A percentile compares a stretch with the other conserved stretches of the same genome.
Evolutionary conservation across 495 filamentous ascomycete species (phyloP).

Genomic region (Trichoderma gamsii): DNA sequence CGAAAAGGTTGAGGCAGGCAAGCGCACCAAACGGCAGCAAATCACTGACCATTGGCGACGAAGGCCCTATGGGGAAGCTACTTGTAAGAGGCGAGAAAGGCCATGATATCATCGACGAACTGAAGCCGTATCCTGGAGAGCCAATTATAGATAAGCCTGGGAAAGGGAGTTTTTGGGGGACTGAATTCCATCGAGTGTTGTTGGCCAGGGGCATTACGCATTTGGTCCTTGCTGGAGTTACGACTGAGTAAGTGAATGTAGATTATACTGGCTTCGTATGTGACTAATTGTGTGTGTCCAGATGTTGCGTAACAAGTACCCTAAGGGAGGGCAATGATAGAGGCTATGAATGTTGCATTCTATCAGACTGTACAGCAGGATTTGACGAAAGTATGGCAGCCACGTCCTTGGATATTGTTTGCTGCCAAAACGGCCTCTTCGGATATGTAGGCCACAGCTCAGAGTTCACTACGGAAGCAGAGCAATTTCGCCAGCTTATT

Average conservation of each 20-base stretch:
- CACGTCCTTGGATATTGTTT: constrained; percentile 32
- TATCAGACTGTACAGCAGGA: constrained; percentile 36
- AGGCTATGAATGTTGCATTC: constrained; percentile 60
- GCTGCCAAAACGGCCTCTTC: constrained; percentile 30
- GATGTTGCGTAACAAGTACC: constrained; percentile 60
- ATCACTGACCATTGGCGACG: constrained; percentile 47
- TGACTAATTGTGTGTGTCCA: neutral
- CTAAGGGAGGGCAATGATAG: constrained; percentile 68
- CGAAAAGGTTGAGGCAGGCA: constrained; percentile 42
- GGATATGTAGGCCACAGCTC: neutral
- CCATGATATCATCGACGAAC: constrained; percentile 56
- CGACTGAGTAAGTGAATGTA: constrained; percentile 27
- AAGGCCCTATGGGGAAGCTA: constrained; percentile 52
- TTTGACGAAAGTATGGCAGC: constrained; percentile 33
- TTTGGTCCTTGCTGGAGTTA: constrained; percentile 55
- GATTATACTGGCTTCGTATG: neutral
- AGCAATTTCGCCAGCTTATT: neutral
- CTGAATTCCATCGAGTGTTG: constrained; percentile 54
- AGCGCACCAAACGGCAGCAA: constrained; percentile 38
- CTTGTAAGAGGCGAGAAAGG: constrained; percentile 57
- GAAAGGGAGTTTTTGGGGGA: constrained; percentile 59
- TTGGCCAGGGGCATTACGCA: constrained; percentile 60
- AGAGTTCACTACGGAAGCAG: neutral
- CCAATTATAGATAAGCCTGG: constrained; percentile 65
- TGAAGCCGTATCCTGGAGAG: constrained; percentile 52